Evolutionary conservation across 116 monocot genomes (phyloP), one percentile per base, ranked within the genome.

Genomic region (Thalassia testudinum): DNA sequence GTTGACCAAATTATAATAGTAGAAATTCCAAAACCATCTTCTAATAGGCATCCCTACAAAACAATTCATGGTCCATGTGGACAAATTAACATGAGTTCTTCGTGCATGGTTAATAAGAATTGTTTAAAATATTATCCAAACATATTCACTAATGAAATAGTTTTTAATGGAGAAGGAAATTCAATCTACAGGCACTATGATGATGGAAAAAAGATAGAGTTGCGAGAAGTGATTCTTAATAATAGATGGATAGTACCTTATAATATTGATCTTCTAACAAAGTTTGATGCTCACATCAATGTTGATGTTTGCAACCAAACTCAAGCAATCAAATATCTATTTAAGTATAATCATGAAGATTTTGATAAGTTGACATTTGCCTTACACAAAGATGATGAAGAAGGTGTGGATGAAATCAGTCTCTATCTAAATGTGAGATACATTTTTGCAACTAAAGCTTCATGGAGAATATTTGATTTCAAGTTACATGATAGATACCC

Each of bases 51-150:
- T 44, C 10, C 18, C 15, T 17, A 14, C 2, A 17, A 19, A 14
- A 44, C 18, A 2, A 44, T 44, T 51, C 38, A 38, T 37, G 52
- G 24, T 13, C 52, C 62, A 38, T 62, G 50, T 38, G 62, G 50
- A 15, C 5, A 18, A 8, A 1, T 5, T 0, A 62, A 52, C 24
- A 0, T 14, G 24, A 13, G 0, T 0, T 50, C 5, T 21, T 50
- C 62, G 2, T 62, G 26, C 4, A 62, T 52, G 52, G 17, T 18
- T 8, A 15, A 52, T 7, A 23, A 16, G 7, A 51, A 43, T 21
- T 54, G 28, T 16, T 26, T 26, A 12, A 68, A 61, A 3, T 17
- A 47, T 30, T 68, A 44, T 55, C 20, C 61, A 13, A 63, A 48
- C 2, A 12, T 4, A 19, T n/a, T n/a, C n/a, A 45, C 55, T 64